Evolutionary conservation across 2,329 filamentous ascomycete species (phyloP), one percentile per base, ranked within the genome.

Genomic region (Aspergillus chevalieri): DNA sequence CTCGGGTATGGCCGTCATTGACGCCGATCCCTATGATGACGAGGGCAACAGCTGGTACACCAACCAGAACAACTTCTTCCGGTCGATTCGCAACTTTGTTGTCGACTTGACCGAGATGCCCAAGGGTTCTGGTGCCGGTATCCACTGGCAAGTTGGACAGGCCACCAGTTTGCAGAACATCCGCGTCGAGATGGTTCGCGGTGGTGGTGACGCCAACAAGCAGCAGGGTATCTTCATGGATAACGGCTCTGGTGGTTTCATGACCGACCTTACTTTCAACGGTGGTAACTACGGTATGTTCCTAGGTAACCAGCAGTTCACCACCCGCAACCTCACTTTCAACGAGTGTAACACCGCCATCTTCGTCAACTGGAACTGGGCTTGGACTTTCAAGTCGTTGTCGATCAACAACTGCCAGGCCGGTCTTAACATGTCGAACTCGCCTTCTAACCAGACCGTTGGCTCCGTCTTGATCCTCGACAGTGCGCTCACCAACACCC

Each of bases 341-440:
- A 88, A 87, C 66, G 78, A 81, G 68, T 91, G 87, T 75, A 79
- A 88, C 64, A 94, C 88, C 2, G 89, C 87, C 53, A 83, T 95
- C 55, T 89, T 81, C 72, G 86, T 93, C 83, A 90, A 90, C 76
- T 95, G 89, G 89, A 88, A 92, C 74, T 95, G 89, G 89, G 76
- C 83, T 15, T 94, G 87, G 85, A 83, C 85, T 42, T 82, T 93
- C 71, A 89, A 92, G 65, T 86, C 81, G 33, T 59, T 94, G 34
- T 78, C 73, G 43, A 87, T 94, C 70, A 83, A 89, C 67, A 82
- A 85, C 65, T 88, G 85, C 65, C 73, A 75, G n/a, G 71, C 91
- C 36, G 89, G 87, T 48, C 74, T 94, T 54, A 86, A 94, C 70
- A 89, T 95, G 83, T 81, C 85, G 47, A 81, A 79, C 57, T 79